Conservation (phyloP, 106 monocot genomes). For the Agapanthus africanus region DNA sequence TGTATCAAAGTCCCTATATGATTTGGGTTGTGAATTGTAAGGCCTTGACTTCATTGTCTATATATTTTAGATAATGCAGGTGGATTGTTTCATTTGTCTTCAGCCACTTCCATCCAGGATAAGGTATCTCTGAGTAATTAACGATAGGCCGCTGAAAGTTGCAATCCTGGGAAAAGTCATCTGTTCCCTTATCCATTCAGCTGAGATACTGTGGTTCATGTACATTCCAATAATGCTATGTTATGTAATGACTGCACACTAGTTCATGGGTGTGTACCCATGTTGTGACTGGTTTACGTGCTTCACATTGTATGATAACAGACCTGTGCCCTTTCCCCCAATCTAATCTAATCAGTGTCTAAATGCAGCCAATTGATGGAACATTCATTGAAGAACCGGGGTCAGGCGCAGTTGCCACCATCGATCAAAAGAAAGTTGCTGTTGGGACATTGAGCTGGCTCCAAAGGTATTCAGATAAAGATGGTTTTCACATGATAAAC, state of each 20-base stretch:
- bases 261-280: background rate
- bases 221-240: background rate
- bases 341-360: background rate
- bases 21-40: background rate
- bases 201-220: background rate
- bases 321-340: background rate
- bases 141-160: background rate
- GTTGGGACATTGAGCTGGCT: slow-evolving; percentile 87
- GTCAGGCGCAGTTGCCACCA: slow-evolving; percentile 69
- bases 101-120: background rate
- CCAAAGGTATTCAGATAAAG: slow-evolving; percentile 35
- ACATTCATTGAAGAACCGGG: slow-evolving; percentile 95
- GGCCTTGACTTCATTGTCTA: background rate
- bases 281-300: background rate
- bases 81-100: background rate
- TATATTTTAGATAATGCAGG: background rate
- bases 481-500: background rate
- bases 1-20: no score
- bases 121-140: background rate
- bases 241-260: background rate
- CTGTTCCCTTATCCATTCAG: background rate
- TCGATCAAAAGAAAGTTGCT: slow-evolving; percentile 59
- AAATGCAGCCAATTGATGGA: slow-evolving; percentile 55
- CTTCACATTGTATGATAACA: background rate
- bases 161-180: background rate